A percentile compares a stretch with the other conserved stretches of the same genome.
Conservation (phyloP, 1,284 basidiomycete species). For the Violaceomyces palustris region DNA sequence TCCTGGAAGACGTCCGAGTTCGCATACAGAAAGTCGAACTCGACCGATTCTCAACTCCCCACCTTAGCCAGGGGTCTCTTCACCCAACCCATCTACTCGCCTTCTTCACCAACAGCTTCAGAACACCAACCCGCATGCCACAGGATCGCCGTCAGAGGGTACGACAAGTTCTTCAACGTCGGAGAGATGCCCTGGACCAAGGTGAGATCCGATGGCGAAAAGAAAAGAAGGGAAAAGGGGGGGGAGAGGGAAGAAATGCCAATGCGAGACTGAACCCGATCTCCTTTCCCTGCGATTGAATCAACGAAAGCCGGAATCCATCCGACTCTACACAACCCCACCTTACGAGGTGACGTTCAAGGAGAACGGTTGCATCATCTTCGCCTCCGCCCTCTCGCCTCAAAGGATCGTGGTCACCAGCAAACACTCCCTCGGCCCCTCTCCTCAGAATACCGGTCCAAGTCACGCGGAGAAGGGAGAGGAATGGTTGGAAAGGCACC, state of each 20-base stretch:
- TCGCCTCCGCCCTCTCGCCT: conserved; percentile 79
- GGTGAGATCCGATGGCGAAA: too few relatives aligned
- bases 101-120: conserved; percentile 6
- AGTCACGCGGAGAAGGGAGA: conserved; percentile 75
- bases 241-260: too few relatives aligned
- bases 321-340: conserved; percentile 62
- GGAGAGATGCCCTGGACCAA: conserved; percentile 90
- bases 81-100: conserved; percentile 25
- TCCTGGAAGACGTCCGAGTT: conserved; percentile 50
- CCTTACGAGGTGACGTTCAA: conserved; percentile 90
- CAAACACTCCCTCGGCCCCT: conserved; percentile 65
- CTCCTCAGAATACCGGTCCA: conserved; percentile 12
- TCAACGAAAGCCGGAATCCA: conserved; percentile 10
- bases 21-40: conserved; percentile 47
- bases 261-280: too few relatives aligned
- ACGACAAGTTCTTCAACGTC: conserved; percentile 99
- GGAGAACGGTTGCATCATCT: conserved; percentile 97
- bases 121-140: conserved; percentile 55
- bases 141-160: conserved; percentile 81
- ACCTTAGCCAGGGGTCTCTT: conserved; percentile 50
- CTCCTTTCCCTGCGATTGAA: too few relatives aligned
- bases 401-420: conserved; percentile 77
- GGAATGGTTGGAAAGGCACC: conserved; percentile 73
- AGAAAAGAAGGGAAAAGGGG: too few relatives aligned
- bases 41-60: conserved; percentile 34